Evolutionary conservation across 1,139 yeast genomes (phyloP).

Genomic region (Pichia sp.): DNA sequence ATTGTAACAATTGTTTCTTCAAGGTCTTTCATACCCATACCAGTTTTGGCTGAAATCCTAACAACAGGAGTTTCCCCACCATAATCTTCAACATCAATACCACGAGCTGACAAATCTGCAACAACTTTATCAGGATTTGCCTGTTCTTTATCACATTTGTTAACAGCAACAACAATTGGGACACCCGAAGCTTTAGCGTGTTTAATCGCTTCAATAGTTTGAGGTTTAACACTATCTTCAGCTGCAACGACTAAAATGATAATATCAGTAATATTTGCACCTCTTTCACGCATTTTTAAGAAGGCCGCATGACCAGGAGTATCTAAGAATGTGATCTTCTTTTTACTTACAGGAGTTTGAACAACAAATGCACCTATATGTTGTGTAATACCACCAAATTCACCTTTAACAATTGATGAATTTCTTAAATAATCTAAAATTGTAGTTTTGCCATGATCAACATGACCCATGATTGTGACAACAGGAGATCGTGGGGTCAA

Average conservation of each 20-base stretch:
- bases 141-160: conserved; percentile 82
- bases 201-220: conserved; percentile 90
- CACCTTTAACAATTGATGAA: conserved; percentile 74
- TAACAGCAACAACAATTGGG: conserved; percentile 84
- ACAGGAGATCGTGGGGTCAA: conserved; percentile 80
- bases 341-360: conserved; percentile 63
- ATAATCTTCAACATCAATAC: conserved; percentile 80
- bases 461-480: conserved; percentile 98
- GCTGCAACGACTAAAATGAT: conserved; percentile 94
- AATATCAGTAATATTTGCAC: conserved; percentile 90
- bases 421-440: conserved; percentile 80
- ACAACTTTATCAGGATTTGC: conserved; percentile 67
- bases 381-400: conserved; percentile 96
- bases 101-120: conserved; percentile 70
- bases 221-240: conserved; percentile 97
- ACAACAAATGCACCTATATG: conserved; percentile 97
- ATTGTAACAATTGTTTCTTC: conserved; percentile 86
- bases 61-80: conserved; percentile 96
- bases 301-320: conserved; percentile 99
- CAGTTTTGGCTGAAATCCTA: conserved; percentile 80
- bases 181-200: conserved; percentile 84
- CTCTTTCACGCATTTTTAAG: conserved; percentile 92
- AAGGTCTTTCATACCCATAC: conserved; percentile 70
- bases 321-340: conserved; percentile 80
- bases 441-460: conserved; percentile 97